These are phyloP conservation scores for Pythium sp. DNA, from an alignment of 352 stramenopile genomes.

Conservation along the genomic window DNA sequence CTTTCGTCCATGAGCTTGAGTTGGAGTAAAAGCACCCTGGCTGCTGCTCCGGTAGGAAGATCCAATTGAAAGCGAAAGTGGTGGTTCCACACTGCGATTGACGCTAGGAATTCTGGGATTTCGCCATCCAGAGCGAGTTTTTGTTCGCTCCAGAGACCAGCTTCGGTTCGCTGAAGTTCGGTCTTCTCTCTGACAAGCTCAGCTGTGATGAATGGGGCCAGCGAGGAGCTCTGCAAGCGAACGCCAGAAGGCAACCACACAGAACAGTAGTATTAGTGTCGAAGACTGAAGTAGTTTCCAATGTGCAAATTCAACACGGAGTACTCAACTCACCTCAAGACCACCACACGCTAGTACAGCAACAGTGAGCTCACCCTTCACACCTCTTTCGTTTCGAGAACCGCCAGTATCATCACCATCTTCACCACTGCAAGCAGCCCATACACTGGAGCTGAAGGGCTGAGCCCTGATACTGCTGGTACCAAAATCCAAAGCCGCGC, in stretches of 20 bases:
- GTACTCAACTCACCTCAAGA: constrained; percentile 3
- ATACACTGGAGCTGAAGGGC: not conserved
- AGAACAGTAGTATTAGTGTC: not conserved
- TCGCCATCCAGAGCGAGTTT: not conserved
- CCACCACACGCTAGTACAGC: not conserved
- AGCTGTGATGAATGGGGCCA: not conserved
- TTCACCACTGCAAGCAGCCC: not conserved
- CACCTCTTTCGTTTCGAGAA: not conserved
- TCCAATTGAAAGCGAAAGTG: constrained; percentile 10
- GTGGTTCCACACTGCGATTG: constrained; percentile 15
- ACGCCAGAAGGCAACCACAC: not conserved
- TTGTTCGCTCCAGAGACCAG: not conserved
- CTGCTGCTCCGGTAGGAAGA: not conserved
- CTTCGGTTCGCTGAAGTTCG: not conserved
- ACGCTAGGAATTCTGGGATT: not conserved
- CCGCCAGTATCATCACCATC: not conserved
- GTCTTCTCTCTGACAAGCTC: not conserved
- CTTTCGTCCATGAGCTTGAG: constrained; percentile 6
- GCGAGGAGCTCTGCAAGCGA: not conserved
- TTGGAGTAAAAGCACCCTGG: not conserved
- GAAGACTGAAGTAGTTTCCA: no score
- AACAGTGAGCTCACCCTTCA: constrained; percentile 2
- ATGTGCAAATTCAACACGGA: not conserved
- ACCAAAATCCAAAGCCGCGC: not conserved
- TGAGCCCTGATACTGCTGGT: not conserved